Percentiles rank a stretch among this genome's conserved stretches.
These are phyloP conservation scores for Phaseolus coccineus DNA, from an alignment of 331 rosid species.

Conservation along the genomic window DNA sequence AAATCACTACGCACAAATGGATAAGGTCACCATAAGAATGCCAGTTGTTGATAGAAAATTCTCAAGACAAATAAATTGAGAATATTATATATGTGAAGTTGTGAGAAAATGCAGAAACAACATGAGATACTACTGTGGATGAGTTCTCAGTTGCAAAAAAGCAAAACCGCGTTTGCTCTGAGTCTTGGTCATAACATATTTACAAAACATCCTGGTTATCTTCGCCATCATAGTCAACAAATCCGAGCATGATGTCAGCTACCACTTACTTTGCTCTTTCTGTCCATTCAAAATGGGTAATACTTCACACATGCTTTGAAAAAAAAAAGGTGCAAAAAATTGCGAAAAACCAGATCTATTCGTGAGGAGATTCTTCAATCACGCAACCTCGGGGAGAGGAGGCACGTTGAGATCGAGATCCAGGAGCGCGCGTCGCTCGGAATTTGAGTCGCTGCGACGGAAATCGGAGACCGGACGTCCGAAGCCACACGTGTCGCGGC, in stretches of 20 bases:
- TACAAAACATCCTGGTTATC: slow-evolving; percentile 44
- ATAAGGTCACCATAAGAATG: background rate
- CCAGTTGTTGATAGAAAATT: too few species aligned
- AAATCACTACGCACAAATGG: background rate
- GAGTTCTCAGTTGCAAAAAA: slow-evolving; percentile 56
- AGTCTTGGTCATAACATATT: slow-evolving; percentile 46
- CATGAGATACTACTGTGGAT: slow-evolving; percentile 37
- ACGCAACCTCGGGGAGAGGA: slow-evolving; percentile 71
- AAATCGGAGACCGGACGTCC: slow-evolving; percentile 34
- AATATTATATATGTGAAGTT: slow-evolving; percentile 21
- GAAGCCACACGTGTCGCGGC: slow-evolving; percentile 54
- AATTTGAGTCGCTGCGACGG: slow-evolving; percentile 59
- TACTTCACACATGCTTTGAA: background rate
- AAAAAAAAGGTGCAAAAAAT: background rate
- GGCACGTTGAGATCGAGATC: slow-evolving; percentile 80
- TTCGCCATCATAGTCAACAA: slow-evolving; percentile 29
- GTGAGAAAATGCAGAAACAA: slow-evolving; percentile 47
- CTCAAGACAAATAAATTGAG: background rate
- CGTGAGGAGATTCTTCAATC: slow-evolving; percentile 14
- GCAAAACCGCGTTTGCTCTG: background rate
- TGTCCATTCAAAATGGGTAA: background rate
- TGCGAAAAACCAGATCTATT: slow-evolving; percentile 2
- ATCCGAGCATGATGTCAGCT: slow-evolving; percentile 46
- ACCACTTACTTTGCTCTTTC: background rate
- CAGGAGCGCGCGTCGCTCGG: slow-evolving; percentile 50